Conservation (phyloP, 352 stramenopile species). For the Phytophthora pistaciae region DNA sequence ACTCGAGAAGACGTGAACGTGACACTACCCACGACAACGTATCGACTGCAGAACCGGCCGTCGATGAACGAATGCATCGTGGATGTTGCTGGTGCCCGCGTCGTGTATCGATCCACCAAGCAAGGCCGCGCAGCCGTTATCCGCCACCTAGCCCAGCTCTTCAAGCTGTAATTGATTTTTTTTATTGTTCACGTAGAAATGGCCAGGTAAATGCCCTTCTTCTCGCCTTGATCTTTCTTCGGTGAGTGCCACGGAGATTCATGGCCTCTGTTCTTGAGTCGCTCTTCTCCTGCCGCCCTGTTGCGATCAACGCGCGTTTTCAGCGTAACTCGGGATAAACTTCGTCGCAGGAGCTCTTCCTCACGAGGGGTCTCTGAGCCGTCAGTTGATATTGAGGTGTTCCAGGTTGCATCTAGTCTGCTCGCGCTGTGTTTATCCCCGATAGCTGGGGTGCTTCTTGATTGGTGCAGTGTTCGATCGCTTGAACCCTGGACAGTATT, state of each 20-base stretch:
- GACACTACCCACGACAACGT: slow-evolving; percentile 37
- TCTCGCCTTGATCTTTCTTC: slow-evolving; percentile 18
- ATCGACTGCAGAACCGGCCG: slow-evolving; percentile 60
- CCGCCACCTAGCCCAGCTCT: slow-evolving; percentile 52
- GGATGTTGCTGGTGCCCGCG: slow-evolving; percentile 45
- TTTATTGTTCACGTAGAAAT: slow-evolving; percentile 62
- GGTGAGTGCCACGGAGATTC: slow-evolving; percentile 9
- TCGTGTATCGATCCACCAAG: slow-evolving; percentile 67
- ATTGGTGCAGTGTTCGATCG: slow-evolving; percentile 13
- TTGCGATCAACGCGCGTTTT: slow-evolving; percentile 59
- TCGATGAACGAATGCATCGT: slow-evolving; percentile 65
- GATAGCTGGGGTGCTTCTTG: slow-evolving; percentile 22
- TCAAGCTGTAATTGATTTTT: slow-evolving; percentile 21
- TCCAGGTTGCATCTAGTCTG: slow-evolving; percentile 4
- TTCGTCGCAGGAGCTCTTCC: slow-evolving; percentile 64
- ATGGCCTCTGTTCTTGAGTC: slow-evolving; percentile 31
- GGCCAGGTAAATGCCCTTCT: slow-evolving; percentile 55
- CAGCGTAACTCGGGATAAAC: slow-evolving; percentile 65
- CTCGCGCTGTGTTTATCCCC: slow-evolving; percentile 10
- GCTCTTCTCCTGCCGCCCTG: slow-evolving; percentile 33
- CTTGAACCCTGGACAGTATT: background rate
- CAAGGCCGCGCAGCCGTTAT: slow-evolving; percentile 65
- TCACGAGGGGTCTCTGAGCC: slow-evolving; percentile 35
- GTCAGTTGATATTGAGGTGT: slow-evolving; percentile 6
- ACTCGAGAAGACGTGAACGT: slow-evolving; percentile 58